Conservation (phyloP, 306 rosid species). For the Vachellia collinsii region DNA sequence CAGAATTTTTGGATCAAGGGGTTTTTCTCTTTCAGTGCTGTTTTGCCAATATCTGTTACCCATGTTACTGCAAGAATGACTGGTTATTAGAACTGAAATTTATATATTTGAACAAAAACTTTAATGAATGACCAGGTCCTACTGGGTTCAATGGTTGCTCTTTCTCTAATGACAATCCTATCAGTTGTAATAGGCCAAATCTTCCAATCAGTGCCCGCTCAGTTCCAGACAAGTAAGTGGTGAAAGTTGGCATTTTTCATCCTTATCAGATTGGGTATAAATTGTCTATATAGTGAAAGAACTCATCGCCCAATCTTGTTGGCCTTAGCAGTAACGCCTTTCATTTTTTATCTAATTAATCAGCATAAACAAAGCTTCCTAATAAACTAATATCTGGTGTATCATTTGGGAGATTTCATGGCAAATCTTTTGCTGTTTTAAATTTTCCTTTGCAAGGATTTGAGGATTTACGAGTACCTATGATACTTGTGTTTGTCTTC, state of each 20-base stretch:
- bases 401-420: slow-evolving; percentile 12
- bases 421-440: neutral
- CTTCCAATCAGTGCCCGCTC: slow-evolving; percentile 97
- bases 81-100: neutral
- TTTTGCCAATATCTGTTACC: neutral
- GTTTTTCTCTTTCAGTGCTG: too few species aligned
- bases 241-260: slow-evolving; percentile 31
- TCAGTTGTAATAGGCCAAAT: slow-evolving; percentile 88
- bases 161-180: slow-evolving; percentile 81
- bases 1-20: too few species aligned
- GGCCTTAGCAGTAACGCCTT: slow-evolving; percentile 2
- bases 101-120: slow-evolving; percentile 20
- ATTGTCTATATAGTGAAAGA: slow-evolving; percentile 26
- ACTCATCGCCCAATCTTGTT: neutral
- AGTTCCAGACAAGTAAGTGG: slow-evolving; percentile 93
- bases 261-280: slow-evolving; percentile 23
- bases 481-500: slow-evolving; percentile 17
- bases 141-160: slow-evolving; percentile 91
- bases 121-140: slow-evolving; percentile 67
- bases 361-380: slow-evolving; percentile 12
- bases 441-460: neutral
- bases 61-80: neutral
- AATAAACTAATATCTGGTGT: slow-evolving; percentile 11
- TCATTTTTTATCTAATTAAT: slow-evolving; percentile 10
- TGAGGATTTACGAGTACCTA: neutral